A percentile compares a stretch with the other conserved stretches of the same genome.
Evolutionary conservation across 306 rosid genomes (phyloP).

Genomic region (Inga oerstediana): DNA sequence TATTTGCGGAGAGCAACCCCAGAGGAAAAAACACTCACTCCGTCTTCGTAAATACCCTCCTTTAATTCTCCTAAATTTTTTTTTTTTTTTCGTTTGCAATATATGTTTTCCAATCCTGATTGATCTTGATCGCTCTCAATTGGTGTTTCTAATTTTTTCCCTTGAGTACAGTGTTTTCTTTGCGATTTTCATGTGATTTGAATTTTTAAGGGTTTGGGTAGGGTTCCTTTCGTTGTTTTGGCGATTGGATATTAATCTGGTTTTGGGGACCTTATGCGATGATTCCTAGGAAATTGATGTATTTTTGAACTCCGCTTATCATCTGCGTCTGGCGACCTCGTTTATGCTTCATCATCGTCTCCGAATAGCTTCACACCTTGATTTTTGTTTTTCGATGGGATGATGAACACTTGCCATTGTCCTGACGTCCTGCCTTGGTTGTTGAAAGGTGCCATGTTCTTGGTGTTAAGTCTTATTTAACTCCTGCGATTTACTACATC

Average conservation of each 20-base stretch:
- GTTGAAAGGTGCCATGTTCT: neutral
- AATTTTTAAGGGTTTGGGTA: slow-evolving; percentile 30
- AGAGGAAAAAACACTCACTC: slow-evolving; percentile 5
- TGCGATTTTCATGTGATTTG: slow-evolving; percentile 8
- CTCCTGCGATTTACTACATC: neutral
- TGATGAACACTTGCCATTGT: slow-evolving; percentile 6
- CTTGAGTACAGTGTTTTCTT: neutral
- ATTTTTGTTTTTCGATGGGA: slow-evolving; percentile 10
- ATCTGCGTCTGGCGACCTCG: neutral
- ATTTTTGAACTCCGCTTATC: slow-evolving; percentile 7
- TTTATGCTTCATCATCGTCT: slow-evolving; percentile 5
- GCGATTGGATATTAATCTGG: slow-evolving; percentile 40
- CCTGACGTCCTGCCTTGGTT: neutral
- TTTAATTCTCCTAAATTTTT: slow-evolving; percentile 17
- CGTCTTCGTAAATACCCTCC: slow-evolving; percentile 45
- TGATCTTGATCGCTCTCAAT: slow-evolving; percentile 27
- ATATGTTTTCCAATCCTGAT: slow-evolving; percentile 29
- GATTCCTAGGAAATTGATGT: slow-evolving; percentile 22
- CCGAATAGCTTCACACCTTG: neutral
- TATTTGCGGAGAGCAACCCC: slow-evolving; percentile 42
- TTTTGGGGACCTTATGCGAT: neutral
- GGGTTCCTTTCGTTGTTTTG: slow-evolving; percentile 38
- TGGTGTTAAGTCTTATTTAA: neutral
- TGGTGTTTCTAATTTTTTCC: neutral
- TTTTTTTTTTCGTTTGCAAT: neutral